These are phyloP conservation scores for Boletus smithii DNA, from an alignment of 1,284 basidiomycete genomes.

Conservation along the genomic window DNA sequence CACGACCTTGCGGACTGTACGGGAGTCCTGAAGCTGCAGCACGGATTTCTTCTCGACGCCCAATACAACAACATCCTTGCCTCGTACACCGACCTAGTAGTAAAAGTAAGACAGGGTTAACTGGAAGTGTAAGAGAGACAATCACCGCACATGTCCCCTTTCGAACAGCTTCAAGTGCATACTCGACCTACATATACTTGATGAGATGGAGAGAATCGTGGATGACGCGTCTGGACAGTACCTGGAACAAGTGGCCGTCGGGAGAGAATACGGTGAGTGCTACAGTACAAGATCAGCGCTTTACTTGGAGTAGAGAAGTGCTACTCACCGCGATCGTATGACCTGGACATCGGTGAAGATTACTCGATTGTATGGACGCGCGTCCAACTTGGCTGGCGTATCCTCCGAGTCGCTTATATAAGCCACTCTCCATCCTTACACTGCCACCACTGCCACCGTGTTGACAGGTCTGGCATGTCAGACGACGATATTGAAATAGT, in stretches of 20 bases:
- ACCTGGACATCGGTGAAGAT: conserved; percentile 32
- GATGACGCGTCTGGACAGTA: conserved; percentile 35
- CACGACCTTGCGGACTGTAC: conserved; percentile 96
- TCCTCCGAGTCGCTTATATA: conserved; percentile 30
- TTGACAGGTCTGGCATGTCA: conserved; percentile 8
- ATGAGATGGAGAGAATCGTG: conserved; percentile 16
- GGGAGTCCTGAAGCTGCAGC: conserved; percentile 94
- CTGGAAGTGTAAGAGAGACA: conserved; percentile 17
- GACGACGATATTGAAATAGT: conserved; percentile 31
- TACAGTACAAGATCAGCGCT: conserved; percentile 32
- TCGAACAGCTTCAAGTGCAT: conserved; percentile 94
- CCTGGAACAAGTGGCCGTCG: conserved; percentile 92
- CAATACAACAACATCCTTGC: conserved; percentile 91
- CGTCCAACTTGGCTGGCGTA: conserved; percentile 44
- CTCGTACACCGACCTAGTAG: conserved; percentile 87
- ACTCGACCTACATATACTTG: conserved; percentile 77
- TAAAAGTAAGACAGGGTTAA: conserved; percentile 8
- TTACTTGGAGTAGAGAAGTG: neutral
- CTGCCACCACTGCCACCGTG: conserved; percentile 18
- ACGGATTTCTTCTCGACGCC: conserved; percentile 99
- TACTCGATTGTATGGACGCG: conserved; percentile 41
- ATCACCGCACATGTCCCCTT: conserved; percentile 95
- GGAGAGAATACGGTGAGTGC: conserved; percentile 94
- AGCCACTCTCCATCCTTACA: conserved; percentile 5
- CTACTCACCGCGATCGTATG: conserved; percentile 35